Conservation (phyloP, 305 asterid species). For the Euphrasia arctica region DNA sequence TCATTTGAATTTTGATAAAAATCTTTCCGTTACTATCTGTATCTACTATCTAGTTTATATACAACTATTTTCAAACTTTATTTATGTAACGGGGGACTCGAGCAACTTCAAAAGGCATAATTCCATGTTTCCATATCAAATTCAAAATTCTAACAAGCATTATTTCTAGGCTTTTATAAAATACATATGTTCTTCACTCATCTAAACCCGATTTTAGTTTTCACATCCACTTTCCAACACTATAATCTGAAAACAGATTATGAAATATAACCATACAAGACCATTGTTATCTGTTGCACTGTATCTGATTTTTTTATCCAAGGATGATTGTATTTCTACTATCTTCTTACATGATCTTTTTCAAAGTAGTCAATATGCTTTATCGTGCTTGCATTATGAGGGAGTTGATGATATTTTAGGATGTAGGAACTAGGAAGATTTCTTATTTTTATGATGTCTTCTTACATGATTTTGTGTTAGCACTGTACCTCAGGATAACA, state of each 20-base stretch:
- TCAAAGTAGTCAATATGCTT: neutral
- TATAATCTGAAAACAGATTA: neutral
- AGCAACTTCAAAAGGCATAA: neutral
- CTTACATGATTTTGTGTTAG: conserved; percentile 24
- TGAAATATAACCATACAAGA: neutral
- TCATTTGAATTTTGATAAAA: too few species aligned
- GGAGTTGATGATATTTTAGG: conserved; percentile 11
- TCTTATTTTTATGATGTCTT: conserved; percentile 17
- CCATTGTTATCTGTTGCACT: conserved; percentile 12
- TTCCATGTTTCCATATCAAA: neutral
- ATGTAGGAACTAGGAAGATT: neutral
- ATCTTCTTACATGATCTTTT: conserved; percentile 1
- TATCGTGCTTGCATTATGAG: conserved; percentile 15
- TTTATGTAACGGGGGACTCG: neutral
- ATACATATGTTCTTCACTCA: neutral
- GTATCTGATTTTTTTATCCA: neutral
- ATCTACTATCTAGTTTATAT: neutral
- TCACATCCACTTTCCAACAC: neutral
- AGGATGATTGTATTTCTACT: conserved; percentile 16
- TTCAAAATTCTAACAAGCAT: neutral
- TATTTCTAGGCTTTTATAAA: neutral
- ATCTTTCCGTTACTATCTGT: neutral
- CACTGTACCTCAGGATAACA: conserved; percentile 9
- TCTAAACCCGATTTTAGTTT: neutral
- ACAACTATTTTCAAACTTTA: neutral